Conservation (phyloP, 148 eudicot genomes). For the Rhododendron griersonianum region DNA sequence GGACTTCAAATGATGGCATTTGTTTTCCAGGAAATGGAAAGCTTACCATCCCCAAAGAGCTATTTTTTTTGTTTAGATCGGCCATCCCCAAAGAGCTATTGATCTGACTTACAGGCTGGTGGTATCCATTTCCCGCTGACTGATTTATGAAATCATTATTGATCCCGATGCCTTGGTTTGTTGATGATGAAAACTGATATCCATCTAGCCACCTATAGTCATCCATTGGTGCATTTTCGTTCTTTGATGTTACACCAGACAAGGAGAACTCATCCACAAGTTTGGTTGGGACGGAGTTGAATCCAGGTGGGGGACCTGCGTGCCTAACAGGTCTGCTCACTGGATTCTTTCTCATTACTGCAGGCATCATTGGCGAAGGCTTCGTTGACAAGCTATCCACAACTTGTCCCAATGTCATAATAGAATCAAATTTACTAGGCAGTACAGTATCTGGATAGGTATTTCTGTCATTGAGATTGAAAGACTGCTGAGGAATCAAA, state of each 20-base stretch:
- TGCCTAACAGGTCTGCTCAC: conserved; percentile 80
- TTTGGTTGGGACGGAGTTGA: conserved; percentile 50
- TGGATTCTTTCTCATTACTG: conserved; percentile 58
- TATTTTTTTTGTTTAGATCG: conserved; percentile 5
- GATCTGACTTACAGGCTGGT: conserved; percentile 37
- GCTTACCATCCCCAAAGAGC: conserved; percentile 38
- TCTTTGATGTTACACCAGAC: conserved; percentile 28
- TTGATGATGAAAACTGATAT: conserved; percentile 50
- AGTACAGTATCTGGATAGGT: conserved; percentile 30
- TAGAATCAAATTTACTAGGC: conserved; percentile 35
- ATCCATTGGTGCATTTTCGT: conserved; percentile 48
- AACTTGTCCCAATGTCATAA: conserved; percentile 34
- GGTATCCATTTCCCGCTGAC: conserved; percentile 21
- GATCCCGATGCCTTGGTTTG: conserved; percentile 32
- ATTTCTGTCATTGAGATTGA: conserved; percentile 24
- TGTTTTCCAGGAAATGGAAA: conserved; percentile 99
- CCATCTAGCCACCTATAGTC: conserved; percentile 99
- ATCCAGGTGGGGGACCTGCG: conserved; percentile 94
- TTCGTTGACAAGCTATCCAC: conserved; percentile 28
- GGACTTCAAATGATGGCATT: conserved; percentile 39
- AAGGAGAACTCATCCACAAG: conserved; percentile 28
- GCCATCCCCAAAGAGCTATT: conserved; percentile 37
- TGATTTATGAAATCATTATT: conserved; percentile 32
- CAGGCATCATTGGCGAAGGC: conserved; percentile 28
- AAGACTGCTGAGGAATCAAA: conserved; percentile 40